Evolutionary conservation across 139 green algal genomes (phyloP), one percentile per base, ranked within the genome.

Genomic region (Tetraselmis striata): DNA sequence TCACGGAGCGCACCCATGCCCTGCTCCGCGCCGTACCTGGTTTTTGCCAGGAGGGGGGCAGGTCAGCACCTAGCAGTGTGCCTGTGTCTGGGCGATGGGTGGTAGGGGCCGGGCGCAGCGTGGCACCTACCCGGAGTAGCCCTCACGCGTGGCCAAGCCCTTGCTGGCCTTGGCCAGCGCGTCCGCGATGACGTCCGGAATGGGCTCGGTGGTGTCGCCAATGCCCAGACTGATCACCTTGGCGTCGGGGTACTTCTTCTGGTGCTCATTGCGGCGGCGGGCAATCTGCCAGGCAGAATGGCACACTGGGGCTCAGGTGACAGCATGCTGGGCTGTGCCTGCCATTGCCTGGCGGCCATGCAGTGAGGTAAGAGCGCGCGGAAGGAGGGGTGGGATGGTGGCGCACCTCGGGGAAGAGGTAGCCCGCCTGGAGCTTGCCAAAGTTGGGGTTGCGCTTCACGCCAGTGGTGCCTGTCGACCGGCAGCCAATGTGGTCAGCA

Each of bases 181-280:
- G 22, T 95, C 87, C 1, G 94, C 90, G 82, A 99, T 98, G 75
- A 87, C 91, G 28, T 86, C 74, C 0, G 95, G 94, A 85, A 99
- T 96, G 31, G 97, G 97, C 90, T 99, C 97, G 0, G 97, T 99
- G 81, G 97, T 99, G 91, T 99, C 97, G 24, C 97, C 97, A 76
- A 99, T 99, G 74, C 97, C 97, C 59, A 99, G 90, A 79, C 83
- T 93, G 89, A 99, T 99, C 82, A 99, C 94, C 88, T 97, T 94
- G 29, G 95, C 96, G 86, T 98, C 94, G n/a, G 97, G 97, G 82
- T 98, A 79, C 82, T 90, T 85, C 31, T 97, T 95, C 89, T 97
- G 91, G 87, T 99, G 96, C 29, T 90, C 94, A n/a, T 84, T 89
- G 1, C 96, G 88, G n/a, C 95, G 90, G 67, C 93, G 88, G 1